Conservation (phyloP, 2,329 filamentous ascomycete species). For the Chaetomium sp. region DNA sequence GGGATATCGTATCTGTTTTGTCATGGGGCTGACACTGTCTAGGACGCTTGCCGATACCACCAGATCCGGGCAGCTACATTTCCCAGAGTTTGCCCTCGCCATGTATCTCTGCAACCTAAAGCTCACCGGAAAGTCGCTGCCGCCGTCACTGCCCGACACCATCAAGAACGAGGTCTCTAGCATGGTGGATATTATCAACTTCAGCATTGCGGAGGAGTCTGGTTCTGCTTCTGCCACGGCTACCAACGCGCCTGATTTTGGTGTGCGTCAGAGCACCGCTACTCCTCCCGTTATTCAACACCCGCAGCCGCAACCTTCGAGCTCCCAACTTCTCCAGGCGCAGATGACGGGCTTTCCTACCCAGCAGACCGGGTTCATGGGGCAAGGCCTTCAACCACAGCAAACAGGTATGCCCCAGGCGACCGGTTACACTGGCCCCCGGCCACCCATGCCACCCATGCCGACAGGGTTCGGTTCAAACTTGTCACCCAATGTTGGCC, state of each 20-base stretch:
- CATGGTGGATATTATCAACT: slow-evolving; percentile 99
- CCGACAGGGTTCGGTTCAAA: slow-evolving; percentile 58
- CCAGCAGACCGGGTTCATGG: slow-evolving; percentile 59
- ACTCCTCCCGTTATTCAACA: slow-evolving; percentile 63
- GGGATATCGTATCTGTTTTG: neutral
- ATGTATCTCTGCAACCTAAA: slow-evolving; percentile 99
- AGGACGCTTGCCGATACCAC: slow-evolving; percentile 95
- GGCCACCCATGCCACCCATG: slow-evolving; percentile 84
- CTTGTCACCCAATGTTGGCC: slow-evolving; percentile 51
- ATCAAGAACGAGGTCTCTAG: slow-evolving; percentile 97
- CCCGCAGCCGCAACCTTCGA: slow-evolving; percentile 74
- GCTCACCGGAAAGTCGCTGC: slow-evolving; percentile 82
- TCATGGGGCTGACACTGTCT: slow-evolving; percentile 29
- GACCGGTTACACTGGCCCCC: slow-evolving; percentile 78
- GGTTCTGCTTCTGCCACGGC: slow-evolving; percentile 51
- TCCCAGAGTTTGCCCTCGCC: slow-evolving; percentile 94
- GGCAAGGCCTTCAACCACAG: slow-evolving; percentile 66
- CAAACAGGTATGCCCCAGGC: slow-evolving; percentile 74
- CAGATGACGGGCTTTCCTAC: slow-evolving; percentile 71
- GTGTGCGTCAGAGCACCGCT: slow-evolving; percentile 50
- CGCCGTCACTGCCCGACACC: slow-evolving; percentile 73
- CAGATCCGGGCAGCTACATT: slow-evolving; percentile 91
- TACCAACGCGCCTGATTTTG: slow-evolving; percentile 72
- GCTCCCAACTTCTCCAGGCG: slow-evolving; percentile 62
- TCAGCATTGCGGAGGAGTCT: slow-evolving; percentile 78